phyloP scores from a whole-genome alignment of 371 early-diverging fungal species.

The Mucor ambiguus region DNA sequence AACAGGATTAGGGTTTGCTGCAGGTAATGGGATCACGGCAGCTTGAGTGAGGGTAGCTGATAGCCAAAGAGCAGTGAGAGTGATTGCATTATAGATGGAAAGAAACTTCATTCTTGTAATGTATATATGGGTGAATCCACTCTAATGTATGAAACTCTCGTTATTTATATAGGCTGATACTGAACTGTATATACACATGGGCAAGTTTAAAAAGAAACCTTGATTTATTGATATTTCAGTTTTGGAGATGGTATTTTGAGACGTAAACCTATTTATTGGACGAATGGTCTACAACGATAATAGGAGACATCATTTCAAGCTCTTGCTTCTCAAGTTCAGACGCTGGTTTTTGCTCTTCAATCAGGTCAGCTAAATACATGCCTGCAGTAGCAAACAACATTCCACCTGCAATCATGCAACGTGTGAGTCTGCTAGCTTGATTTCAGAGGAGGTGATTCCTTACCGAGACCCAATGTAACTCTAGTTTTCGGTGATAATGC shows the following conservation, averaged over 20 bases:
- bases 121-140: background rate
- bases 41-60: background rate
- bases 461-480: constrained; percentile 46
- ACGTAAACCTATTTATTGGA: constrained; percentile 10
- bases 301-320: constrained; percentile 41
- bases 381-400: constrained; percentile 53
- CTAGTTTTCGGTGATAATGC: constrained; percentile 44
- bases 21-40: background rate
- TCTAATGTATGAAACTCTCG: background rate
- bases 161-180: background rate
- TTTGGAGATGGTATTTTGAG: background rate
- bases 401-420: constrained; percentile 35
- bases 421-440: background rate
- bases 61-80: background rate
- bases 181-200: background rate
- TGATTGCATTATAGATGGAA: constrained; percentile 2
- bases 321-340: constrained; percentile 36
- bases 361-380: constrained; percentile 43
- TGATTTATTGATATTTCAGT: background rate
- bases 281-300: constrained; percentile 42
- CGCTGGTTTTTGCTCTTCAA: constrained; percentile 45
- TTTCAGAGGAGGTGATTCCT: background rate
- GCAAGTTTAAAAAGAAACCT: background rate
- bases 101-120: constrained; percentile 4
- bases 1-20: background rate